A percentile compares a stretch with the other conserved stretches of the same genome.
Evolutionary conservation across 805 yeast species (phyloP).

Genomic region (Ogataea sp.): DNA sequence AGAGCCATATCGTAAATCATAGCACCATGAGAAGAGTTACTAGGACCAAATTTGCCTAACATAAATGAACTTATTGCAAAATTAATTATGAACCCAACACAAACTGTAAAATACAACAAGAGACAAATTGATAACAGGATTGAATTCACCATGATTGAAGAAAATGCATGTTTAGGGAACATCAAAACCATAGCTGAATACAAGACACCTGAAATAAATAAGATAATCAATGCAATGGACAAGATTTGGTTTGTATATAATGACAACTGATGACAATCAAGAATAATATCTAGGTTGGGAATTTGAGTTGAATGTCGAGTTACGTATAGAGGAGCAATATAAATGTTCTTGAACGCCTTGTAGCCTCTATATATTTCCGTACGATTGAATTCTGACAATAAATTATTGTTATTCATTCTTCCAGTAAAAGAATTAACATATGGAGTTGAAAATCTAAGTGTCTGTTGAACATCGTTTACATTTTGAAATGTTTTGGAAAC

Average conservation of each 20-base stretch:
- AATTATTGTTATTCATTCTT: not conserved
- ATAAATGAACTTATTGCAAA: too few species aligned
- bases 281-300: not conserved
- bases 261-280: not conserved
- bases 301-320: not conserved
- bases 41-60: too few species aligned
- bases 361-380: not conserved
- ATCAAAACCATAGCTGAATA: not conserved
- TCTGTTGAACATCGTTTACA: not conserved
- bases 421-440: not conserved
- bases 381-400: not conserved
- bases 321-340: not conserved
- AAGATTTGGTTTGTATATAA: not conserved
- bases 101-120: not conserved
- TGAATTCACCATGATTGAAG: not conserved
- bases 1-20: too few species aligned
- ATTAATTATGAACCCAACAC: not conserved
- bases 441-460: not conserved
- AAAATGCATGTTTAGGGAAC: not conserved
- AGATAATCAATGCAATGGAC: not conserved
- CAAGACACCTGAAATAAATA: not conserved
- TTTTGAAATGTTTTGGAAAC: not conserved
- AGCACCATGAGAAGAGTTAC: too few species aligned
- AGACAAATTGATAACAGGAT: not conserved
- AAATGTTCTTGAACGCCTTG: not conserved